phyloP scores from a whole-genome alignment of 2,329 filamentous ascomycete species.

The Colletotrichum chlorophyti region DNA sequence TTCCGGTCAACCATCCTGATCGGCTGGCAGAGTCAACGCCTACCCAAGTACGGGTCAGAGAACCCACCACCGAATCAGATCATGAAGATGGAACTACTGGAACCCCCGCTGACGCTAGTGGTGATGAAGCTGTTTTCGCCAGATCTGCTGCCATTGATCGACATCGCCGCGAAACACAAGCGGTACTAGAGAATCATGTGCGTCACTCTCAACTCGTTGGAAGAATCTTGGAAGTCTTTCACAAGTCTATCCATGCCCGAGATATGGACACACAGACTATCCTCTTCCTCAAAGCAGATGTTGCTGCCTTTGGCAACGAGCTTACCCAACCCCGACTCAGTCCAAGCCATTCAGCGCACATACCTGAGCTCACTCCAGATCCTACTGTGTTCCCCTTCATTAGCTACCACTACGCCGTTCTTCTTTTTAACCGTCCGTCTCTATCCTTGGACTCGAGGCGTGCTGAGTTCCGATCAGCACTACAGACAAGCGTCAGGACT shows the following conservation, averaged over 20 bases:
- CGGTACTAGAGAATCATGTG: slow-evolving; percentile 14
- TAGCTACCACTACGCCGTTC: slow-evolving; percentile 38
- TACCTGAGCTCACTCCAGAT: slow-evolving; percentile 2
- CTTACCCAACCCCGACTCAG: not conserved
- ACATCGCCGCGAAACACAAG: slow-evolving; percentile 12
- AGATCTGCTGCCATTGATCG: not conserved
- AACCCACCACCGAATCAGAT: not conserved
- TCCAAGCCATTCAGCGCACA: not conserved
- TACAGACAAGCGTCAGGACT: slow-evolving; percentile 19
- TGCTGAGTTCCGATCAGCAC: slow-evolving; percentile 15
- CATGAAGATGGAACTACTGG: not conserved
- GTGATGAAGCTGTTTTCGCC: not conserved
- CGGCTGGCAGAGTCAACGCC: not conserved
- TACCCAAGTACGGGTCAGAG: not conserved
- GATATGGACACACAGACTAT: slow-evolving; percentile 3
- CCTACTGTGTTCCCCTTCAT: slow-evolving; percentile 20
- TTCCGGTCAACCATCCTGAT: slow-evolving; percentile 19
- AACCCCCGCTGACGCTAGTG: not conserved
- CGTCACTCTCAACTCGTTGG: slow-evolving; percentile 12
- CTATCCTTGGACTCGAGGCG: slow-evolving; percentile 35
- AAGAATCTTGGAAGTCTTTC: slow-evolving; percentile 19
- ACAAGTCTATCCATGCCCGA: slow-evolving; percentile 20
- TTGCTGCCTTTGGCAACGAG: slow-evolving; percentile 21
- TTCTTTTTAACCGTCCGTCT: slow-evolving; percentile 42
- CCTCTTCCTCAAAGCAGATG: slow-evolving; percentile 23